Percentiles rank a stretch among this genome's conserved stretches.
Conservation (phyloP, 306 rosid species). For the Begonia masoniana region DNA sequence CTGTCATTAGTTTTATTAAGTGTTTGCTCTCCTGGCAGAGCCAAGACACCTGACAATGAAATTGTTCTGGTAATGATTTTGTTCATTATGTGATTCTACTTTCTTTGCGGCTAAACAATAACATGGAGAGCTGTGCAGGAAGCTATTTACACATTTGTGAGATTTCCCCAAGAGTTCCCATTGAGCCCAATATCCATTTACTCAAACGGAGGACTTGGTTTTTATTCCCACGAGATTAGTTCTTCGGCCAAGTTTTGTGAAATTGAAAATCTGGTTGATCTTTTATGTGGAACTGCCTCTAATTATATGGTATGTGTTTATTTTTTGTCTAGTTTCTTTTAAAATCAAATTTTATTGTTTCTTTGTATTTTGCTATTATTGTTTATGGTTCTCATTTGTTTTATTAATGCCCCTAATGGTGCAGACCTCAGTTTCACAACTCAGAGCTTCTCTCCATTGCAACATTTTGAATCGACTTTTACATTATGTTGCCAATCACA, state of each 20-base stretch:
- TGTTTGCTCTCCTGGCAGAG: slow-evolving; percentile 20
- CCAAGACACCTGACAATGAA: slow-evolving; percentile 24
- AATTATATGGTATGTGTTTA: slow-evolving; percentile 21
- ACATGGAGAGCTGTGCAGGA: slow-evolving; percentile 42
- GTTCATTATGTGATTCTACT: background rate
- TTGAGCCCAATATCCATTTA: slow-evolving; percentile 27
- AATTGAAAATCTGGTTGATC: slow-evolving; percentile 28
- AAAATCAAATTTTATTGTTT: background rate
- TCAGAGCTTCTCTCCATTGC: slow-evolving; percentile 32
- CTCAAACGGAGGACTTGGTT: slow-evolving; percentile 12
- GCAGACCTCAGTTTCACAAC: slow-evolving; percentile 44
- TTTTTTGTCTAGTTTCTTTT: background rate
- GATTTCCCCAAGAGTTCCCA: slow-evolving; percentile 55
- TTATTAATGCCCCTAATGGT: slow-evolving; percentile 1
- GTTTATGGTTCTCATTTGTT: background rate
- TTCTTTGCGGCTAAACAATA: slow-evolving; percentile 3
- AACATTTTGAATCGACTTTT: slow-evolving; percentile 58
- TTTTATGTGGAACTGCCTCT: slow-evolving; percentile 29
- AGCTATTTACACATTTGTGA: slow-evolving; percentile 46
- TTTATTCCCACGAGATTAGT: slow-evolving; percentile 29
- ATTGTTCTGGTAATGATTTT: slow-evolving; percentile 36
- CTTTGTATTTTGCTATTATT: background rate
- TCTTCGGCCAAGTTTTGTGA: slow-evolving; percentile 24
- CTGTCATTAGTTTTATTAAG: slow-evolving; percentile 50
- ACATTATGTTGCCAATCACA: slow-evolving; percentile 35